A percentile compares a stretch with the other conserved stretches of the same genome.
Evolutionary conservation across 2,329 filamentous ascomycete species (phyloP).

Genomic region (Zymoseptoria crescenta): DNA sequence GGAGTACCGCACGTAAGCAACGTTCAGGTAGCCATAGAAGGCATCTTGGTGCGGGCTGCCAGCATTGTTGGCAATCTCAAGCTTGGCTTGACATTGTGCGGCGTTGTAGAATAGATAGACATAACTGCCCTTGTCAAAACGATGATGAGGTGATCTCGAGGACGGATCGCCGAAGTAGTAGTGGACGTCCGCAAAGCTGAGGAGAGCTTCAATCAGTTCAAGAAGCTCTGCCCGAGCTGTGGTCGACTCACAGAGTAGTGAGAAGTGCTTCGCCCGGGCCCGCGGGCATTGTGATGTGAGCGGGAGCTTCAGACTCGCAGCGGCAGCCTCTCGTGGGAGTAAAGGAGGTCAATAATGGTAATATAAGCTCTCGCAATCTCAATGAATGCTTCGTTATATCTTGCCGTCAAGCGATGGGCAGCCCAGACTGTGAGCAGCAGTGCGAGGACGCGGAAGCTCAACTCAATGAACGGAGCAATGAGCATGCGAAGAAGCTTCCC

Average conservation of each 20-base stretch:
- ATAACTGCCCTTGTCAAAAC: conserved; percentile 73
- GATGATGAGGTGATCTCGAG: conserved; percentile 63
- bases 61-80: conserved; percentile 69
- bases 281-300: conserved; percentile 36
- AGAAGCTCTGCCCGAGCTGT: background rate
- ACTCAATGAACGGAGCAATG: conserved; percentile 10
- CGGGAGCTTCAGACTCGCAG: conserved; percentile 6
- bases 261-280: conserved; percentile 41
- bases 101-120: conserved; percentile 73
- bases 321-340: conserved; percentile 15
- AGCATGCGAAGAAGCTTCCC: conserved; percentile 1
- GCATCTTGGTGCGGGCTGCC: conserved; percentile 72
- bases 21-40: conserved; percentile 58
- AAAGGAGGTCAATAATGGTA: conserved; percentile 21
- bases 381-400: conserved; percentile 22
- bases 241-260: conserved; percentile 38
- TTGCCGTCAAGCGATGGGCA: conserved; percentile 11
- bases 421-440: conserved; percentile 11
- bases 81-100: conserved; percentile 55
- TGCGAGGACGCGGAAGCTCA: conserved; percentile 8
- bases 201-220: background rate
- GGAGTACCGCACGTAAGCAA: conserved; percentile 57
- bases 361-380: conserved; percentile 24
- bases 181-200: conserved; percentile 68
- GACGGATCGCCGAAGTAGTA: conserved; percentile 67